phyloP scores from a whole-genome alignment of 2,329 filamentous ascomycete genomes.

The Zopfia rhizophila region DNA sequence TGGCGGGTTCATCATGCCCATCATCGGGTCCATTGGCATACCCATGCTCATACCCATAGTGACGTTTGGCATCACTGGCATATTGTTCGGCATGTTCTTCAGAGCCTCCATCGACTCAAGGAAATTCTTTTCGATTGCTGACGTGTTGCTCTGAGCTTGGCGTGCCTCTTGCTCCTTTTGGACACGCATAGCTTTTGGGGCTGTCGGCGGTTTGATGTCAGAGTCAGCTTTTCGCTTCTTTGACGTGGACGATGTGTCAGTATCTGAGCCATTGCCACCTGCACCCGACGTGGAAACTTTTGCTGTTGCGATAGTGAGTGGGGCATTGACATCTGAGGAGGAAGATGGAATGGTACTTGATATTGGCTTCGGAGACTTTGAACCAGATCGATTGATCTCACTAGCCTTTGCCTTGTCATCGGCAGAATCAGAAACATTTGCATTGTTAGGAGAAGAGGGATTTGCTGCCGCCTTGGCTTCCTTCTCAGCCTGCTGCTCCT shows the following conservation, averaged over 20 bases:
- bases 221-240: slow-evolving; percentile 90
- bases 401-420: slow-evolving; percentile 34
- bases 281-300: slow-evolving; percentile 42
- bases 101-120: slow-evolving; percentile 59
- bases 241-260: slow-evolving; percentile 49
- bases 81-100: slow-evolving; percentile 38
- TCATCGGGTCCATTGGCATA: slow-evolving; percentile 55
- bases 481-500: slow-evolving; percentile 54
- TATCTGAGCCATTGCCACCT: slow-evolving; percentile 45
- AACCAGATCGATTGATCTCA: slow-evolving; percentile 29
- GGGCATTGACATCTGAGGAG: slow-evolving; percentile 33
- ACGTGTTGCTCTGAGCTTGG: slow-evolving; percentile 64
- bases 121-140: slow-evolving; percentile 53
- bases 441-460: slow-evolving; percentile 38
- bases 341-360: slow-evolving; percentile 24
- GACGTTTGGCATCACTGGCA: slow-evolving; percentile 15
- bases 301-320: slow-evolving; percentile 34
- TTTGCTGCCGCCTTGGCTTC: slow-evolving; percentile 41
- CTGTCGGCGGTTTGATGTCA: slow-evolving; percentile 59
- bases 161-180: slow-evolving; percentile 46
- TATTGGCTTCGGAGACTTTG: slow-evolving; percentile 30
- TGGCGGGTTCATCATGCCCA: slow-evolving; percentile 45
- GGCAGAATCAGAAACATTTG: slow-evolving; percentile 34
- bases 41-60: slow-evolving; percentile 51
- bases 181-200: slow-evolving; percentile 58